Percentiles rank a stretch among this genome's conserved stretches.
Evolutionary conservation across 2,329 filamentous ascomycete species (phyloP).

Genomic region (Calonectria pseudoturangicola): DNA sequence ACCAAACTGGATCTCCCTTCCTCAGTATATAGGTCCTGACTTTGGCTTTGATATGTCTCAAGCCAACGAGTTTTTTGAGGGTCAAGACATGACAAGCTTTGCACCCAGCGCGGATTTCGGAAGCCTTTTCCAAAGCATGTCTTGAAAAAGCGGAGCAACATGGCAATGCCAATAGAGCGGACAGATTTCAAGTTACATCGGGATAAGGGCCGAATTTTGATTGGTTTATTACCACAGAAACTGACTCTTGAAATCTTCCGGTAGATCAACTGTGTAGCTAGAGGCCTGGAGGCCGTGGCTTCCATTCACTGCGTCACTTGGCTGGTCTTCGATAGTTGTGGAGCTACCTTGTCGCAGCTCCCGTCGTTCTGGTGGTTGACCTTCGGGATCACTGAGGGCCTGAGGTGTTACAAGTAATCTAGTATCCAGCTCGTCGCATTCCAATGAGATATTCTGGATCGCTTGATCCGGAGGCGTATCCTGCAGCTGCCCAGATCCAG

Average conservation of each 20-base stretch:
- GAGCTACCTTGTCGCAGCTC: background rate
- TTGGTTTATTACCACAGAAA: constrained; percentile 13
- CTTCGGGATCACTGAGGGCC: background rate
- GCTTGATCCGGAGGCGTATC: background rate
- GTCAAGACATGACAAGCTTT: constrained; percentile 17
- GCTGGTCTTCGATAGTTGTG: background rate
- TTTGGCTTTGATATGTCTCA: constrained; percentile 36
- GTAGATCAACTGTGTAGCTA: background rate
- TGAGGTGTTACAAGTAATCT: background rate
- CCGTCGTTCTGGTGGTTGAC: background rate
- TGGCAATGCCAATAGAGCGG: no score
- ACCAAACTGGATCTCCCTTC: constrained; percentile 26
- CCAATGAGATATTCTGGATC: background rate
- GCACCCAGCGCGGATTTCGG: background rate
- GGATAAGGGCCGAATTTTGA: no score
- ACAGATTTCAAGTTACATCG: no score
- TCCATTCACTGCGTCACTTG: background rate
- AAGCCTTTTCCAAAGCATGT: background rate
- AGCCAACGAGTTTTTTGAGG: constrained; percentile 6
- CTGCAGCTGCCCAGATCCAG: background rate
- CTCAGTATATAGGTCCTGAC: constrained; percentile 37
- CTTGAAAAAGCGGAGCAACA: background rate
- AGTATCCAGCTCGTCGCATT: background rate
- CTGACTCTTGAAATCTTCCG: constrained; percentile 19
- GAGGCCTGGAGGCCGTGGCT: background rate